A percentile compares a stretch with the other conserved stretches of the same genome.
These are phyloP conservation scores for Lactarius sp. DNA, from an alignment of 768 basidiomycete genomes.

Conservation along the genomic window DNA sequence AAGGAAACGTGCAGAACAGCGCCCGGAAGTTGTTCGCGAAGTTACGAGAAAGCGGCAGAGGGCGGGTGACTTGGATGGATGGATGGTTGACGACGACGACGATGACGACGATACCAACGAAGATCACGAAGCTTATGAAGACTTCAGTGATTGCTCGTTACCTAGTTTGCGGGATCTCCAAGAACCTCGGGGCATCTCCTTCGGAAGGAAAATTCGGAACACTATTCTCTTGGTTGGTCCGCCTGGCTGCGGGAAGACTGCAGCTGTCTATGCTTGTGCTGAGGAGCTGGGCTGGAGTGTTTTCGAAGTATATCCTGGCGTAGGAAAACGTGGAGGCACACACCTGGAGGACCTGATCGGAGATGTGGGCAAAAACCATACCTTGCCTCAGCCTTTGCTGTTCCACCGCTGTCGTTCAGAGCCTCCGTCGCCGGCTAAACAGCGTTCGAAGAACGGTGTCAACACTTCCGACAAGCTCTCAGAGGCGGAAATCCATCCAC, in stretches of 20 bases:
- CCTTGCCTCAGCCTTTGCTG: constrained; percentile 30
- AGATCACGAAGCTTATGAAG: not conserved
- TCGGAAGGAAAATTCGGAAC: constrained; percentile 62
- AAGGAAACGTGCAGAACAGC: constrained; percentile 14
- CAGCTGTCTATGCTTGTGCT: constrained; percentile 89
- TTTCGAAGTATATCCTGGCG: constrained; percentile 94
- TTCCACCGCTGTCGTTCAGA: constrained; percentile 23
- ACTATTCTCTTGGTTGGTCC: constrained; percentile 84
- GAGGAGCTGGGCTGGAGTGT: constrained; percentile 93
- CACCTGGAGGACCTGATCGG: constrained; percentile 80
- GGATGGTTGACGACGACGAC: constrained; percentile 22
- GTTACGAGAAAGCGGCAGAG: constrained; percentile 23
- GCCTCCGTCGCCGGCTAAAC: constrained; percentile 17
- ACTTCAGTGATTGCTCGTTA: constrained; percentile 2
- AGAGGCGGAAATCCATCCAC: constrained; percentile 31
- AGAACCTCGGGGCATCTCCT: constrained; percentile 26
- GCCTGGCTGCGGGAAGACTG: constrained; percentile 83
- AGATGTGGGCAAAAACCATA: constrained; percentile 91
- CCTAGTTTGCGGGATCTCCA: constrained; percentile 4
- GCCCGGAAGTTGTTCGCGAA: constrained; percentile 24
- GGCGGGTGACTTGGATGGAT: constrained; percentile 18
- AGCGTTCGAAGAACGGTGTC: not conserved
- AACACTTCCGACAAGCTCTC: not conserved
- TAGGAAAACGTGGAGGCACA: constrained; percentile 80
- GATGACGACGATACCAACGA: constrained; percentile 10